These are phyloP conservation scores for Letharia lupina DNA, from an alignment of 495 filamentous ascomycete species.

Conservation along the genomic window DNA sequence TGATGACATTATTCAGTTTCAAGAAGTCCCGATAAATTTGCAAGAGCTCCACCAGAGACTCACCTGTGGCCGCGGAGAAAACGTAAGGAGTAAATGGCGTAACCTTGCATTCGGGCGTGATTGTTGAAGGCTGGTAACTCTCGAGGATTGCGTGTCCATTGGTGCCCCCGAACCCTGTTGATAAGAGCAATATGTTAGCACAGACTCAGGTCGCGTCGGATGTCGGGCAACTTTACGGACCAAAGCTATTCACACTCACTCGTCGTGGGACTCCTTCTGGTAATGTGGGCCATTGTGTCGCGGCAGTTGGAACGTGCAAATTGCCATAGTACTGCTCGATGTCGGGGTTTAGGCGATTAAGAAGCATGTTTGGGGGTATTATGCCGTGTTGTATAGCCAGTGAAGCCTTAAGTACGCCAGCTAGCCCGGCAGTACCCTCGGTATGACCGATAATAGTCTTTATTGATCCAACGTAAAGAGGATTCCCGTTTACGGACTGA, in stretches of 20 bases:
- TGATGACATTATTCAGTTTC: too few species aligned
- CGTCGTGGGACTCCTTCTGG: slow-evolving; percentile 14
- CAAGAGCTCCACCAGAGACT: too few species aligned
- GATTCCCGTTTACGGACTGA: not conserved
- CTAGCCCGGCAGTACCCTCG: slow-evolving; percentile 33
- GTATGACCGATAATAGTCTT: slow-evolving; percentile 40
- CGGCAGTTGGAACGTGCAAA: not conserved
- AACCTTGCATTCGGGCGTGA: too few species aligned
- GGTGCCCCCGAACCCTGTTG: slow-evolving; percentile 30
- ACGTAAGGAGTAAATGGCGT: slow-evolving; percentile 1
- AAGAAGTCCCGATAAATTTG: too few species aligned
- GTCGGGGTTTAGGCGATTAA: slow-evolving; percentile 19
- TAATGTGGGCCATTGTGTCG: not conserved
- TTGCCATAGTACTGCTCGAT: slow-evolving; percentile 19
- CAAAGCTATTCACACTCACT: slow-evolving; percentile 28
- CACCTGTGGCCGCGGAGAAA: slow-evolving; percentile 2
- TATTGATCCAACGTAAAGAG: slow-evolving; percentile 14
- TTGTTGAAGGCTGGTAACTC: slow-evolving; percentile 13
- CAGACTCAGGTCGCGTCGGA: too few species aligned
- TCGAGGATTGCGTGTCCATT: slow-evolving; percentile 31
- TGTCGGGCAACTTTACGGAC: too few species aligned
- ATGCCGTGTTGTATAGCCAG: slow-evolving; percentile 48
- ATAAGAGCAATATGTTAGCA: too few species aligned
- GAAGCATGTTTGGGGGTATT: slow-evolving; percentile 33
- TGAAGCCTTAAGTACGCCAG: slow-evolving; percentile 42